Evolutionary conservation across 169 alveolate species (phyloP).

Genomic region (Eimeria necatrix): DNA sequence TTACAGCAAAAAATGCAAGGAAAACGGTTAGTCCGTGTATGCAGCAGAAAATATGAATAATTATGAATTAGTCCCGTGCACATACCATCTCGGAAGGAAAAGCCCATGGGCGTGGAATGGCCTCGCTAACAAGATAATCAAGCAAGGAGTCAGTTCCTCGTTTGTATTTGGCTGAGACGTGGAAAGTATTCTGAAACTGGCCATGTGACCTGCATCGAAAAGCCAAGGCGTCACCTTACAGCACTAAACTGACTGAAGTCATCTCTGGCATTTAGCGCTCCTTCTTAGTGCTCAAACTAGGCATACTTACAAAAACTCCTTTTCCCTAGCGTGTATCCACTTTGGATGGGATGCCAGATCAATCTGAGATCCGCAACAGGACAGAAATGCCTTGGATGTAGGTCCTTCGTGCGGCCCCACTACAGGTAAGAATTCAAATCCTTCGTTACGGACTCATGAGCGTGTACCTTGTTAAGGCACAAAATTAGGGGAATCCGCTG

Average conservation of each 20-base stretch:
- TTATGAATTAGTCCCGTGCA: neutral
- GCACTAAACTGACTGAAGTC: neutral
- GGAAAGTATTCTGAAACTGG: constrained; percentile 87
- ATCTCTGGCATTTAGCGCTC: neutral
- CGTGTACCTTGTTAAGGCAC: constrained; percentile 79
- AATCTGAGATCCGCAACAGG: constrained; percentile 42
- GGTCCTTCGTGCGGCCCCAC: neutral
- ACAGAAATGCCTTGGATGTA: neutral
- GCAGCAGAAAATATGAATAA: neutral
- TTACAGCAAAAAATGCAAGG: neutral
- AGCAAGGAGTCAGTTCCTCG: constrained; percentile 87
- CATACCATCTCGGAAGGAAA: constrained; percentile 88
- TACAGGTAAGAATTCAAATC: too few relatives aligned
- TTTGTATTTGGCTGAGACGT: constrained; percentile 89
- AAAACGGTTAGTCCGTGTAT: neutral
- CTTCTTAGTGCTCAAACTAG: neutral
- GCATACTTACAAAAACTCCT: constrained; percentile 74
- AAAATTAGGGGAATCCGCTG: constrained; percentile 56
- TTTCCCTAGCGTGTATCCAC: constrained; percentile 81
- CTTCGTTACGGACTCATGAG: neutral
- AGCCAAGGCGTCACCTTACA: constrained; percentile 74
- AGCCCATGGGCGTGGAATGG: constrained; percentile 89
- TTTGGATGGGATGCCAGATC: constrained; percentile 83
- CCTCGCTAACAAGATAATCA: constrained; percentile 83
- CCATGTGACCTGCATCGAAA: constrained; percentile 88